Evolutionary conservation across 148 eudicot genomes (phyloP), one percentile per base, ranked within the genome.

Genomic region (Bassia scoparia): DNA sequence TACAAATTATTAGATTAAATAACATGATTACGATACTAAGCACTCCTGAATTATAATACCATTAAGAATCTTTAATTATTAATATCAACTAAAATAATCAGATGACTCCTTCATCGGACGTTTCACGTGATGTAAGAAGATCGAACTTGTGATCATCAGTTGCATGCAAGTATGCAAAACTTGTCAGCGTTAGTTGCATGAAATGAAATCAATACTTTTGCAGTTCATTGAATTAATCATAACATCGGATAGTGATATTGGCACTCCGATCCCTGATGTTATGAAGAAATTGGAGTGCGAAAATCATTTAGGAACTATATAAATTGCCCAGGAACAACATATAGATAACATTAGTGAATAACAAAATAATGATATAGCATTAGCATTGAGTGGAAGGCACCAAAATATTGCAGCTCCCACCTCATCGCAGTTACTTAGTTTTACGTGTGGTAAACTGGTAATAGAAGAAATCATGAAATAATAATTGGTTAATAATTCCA

Each of bases 401-500:
- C 62, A 43, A 66, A 66, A 41, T 13, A 8, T 63, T 63, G 67
- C 67, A 63, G 0, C 37, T 35, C 12, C 66, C 67, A 63, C 67
- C 67, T 59, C 35, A 34, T 5, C n/a, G 27, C 35, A 18, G 7
- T 24, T 52, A 52, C 21, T 20, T 62, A n/a, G 67, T 3, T 35
- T 41, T 62, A 35, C 46, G 27, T 37, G 26, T n/a, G 53, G 20
- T 26, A 24, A 26, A 4, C 21, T 54, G 4, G n/a, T 54, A 17
- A 52, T 14, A 3, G 2, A 11, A 17, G 20, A 4, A 21, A 38
- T 20, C 23, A 30, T 66, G 41, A 34, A 13, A 20, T 43, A 8
- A 34, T 7, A 58, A 37, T 24, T 30, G 1, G 31, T 38, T 55
- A 75, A 24, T 26, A 78, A 74, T 79, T 82, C 93, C 93, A 89